Evolutionary conservation across 148 eudicot species (phyloP).

Genomic region (Spergularia marina): DNA sequence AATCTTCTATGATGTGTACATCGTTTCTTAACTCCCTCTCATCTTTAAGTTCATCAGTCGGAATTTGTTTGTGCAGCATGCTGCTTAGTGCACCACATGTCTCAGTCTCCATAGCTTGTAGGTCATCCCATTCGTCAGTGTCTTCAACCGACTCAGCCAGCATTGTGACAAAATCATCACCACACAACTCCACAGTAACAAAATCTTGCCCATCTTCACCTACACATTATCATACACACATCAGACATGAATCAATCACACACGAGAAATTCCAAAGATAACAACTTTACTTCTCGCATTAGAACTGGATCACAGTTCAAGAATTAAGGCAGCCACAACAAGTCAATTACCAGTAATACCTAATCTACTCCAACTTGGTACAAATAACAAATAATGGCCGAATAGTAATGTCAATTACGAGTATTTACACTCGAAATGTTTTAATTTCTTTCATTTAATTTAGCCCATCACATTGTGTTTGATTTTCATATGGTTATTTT

Average conservation of each 20-base stretch:
- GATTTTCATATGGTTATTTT: background rate
- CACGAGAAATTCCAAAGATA: background rate
- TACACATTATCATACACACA: conserved; percentile 19
- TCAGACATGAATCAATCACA: background rate
- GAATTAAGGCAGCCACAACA: background rate
- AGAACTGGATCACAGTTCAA: background rate
- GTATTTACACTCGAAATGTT: background rate
- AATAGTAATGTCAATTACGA: background rate
- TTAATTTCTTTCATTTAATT: too few relatives aligned
- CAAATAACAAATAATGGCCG: background rate
- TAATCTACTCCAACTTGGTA: background rate
- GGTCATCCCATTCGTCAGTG: conserved; percentile 93
- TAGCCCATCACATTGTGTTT: background rate
- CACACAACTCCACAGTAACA: conserved; percentile 87
- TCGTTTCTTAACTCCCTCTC: conserved; percentile 25
- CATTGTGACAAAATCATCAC: conserved; percentile 86
- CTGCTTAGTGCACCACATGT: conserved; percentile 74
- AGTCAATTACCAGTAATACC: background rate
- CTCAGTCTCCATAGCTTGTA: conserved; percentile 85
- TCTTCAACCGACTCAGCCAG: conserved; percentile 82
- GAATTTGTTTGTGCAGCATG: conserved; percentile 48
- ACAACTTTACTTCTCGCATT: background rate
- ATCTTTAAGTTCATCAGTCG: conserved; percentile 28
- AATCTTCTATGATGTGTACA: conserved; percentile 45
- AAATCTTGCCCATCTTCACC: conserved; percentile 95